Evolutionary conservation across 164 flowering plant genomes (phyloP), one percentile per base, ranked within the genome.

Genomic region (Nymphaea thermarum): DNA sequence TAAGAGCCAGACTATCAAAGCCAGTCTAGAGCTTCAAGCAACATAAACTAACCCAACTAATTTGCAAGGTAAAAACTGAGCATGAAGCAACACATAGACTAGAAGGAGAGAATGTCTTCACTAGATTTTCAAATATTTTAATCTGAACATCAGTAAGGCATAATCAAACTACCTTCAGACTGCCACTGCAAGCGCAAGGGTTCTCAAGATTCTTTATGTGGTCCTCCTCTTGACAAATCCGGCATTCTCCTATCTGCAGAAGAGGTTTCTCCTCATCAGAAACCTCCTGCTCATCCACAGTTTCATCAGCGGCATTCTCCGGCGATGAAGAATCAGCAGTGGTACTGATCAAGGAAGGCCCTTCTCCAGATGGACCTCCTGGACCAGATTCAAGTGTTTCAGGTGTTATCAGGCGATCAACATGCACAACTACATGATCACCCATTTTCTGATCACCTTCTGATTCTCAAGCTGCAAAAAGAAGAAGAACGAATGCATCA

Each of bases 151-250:
- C 14, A 45, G 11, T 45, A 45, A 45, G 53, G 5, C 7, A 51
- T 51, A 51, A 14, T 25, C 16, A 14, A 55, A 2, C 11, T 68
- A 87, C 95, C 88, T 89, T 88, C 76, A 88, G 73, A 67, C 91
- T 88, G 42, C 91, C 91, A 72, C 80, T 82, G 59, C 94, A 88
- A 57, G 81, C 85, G 75, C 94, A 88, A 59, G 94, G 94, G 43
- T 71, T 71, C 74, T 86, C 87, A 53, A 86, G 59, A 67, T 83
- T 80, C 62, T 77, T 66, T 60, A 83, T 43, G 57, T 76, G 73
- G 59, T 88, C 95, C 59, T 86, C 91, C 72, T 88, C 95, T 71
- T 86, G 91, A 68, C 95, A 88, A 74, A 86, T 88, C 42, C 95
- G 82, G 68, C 95, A 85, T 74, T 88, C 95, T 5, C 77, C 73